Evolutionary conservation across 2,329 filamentous ascomycete species (phyloP).

Genomic region (Cercospora nicotianae): DNA sequence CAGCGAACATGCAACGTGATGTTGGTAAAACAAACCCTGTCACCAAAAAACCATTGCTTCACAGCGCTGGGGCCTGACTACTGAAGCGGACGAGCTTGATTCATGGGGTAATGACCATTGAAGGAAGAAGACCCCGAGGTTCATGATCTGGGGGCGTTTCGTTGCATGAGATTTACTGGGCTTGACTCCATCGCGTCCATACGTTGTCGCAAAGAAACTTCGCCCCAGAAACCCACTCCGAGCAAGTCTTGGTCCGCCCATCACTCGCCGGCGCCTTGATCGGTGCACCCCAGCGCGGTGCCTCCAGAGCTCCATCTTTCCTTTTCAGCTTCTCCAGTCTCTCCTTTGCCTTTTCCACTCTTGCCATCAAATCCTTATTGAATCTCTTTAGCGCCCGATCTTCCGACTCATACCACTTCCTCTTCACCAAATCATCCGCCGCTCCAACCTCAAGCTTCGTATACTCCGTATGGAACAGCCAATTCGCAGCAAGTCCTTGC

Average conservation of each 20-base stretch:
- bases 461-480: conserved; percentile 11
- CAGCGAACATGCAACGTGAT: too few species aligned
- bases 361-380: conserved; percentile 5
- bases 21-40: too few species aligned
- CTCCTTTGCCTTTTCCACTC: conserved; percentile 1
- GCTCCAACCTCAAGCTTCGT: conserved; percentile 3
- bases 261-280: conserved; percentile 7
- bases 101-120: too few species aligned
- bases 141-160: too few species aligned
- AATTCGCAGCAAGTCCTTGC: conserved; percentile 8
- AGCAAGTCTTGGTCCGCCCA: not conserved
- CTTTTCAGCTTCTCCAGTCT: not conserved
- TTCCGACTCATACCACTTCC: conserved; percentile 13
- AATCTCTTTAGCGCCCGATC: conserved; percentile 9
- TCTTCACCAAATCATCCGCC: conserved; percentile 2
- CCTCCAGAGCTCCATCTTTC: not conserved
- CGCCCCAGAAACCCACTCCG: not conserved
- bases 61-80: too few species aligned
- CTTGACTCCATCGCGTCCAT: not conserved
- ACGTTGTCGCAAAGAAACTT: not conserved
- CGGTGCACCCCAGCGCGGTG: not conserved
- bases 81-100: too few species aligned
- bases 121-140: too few species aligned
- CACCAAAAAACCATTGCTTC: too few species aligned
- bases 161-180: not conserved